Evolutionary conservation across 495 filamentous ascomycete genomes (phyloP).

Genomic region (Aspergillus hancockii): DNA sequence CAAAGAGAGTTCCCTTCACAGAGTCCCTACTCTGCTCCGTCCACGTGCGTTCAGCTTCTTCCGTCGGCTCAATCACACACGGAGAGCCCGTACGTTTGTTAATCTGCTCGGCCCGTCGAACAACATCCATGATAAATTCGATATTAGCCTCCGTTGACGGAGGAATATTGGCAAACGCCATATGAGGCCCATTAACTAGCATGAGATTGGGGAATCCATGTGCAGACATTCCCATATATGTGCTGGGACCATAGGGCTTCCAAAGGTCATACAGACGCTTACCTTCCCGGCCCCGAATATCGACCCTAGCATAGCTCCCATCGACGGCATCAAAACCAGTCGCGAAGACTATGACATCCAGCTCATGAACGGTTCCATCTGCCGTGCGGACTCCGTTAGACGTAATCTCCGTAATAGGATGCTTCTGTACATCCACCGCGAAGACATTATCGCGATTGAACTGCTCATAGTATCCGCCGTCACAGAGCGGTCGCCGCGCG

Average conservation of each 20-base stretch:
- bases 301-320: constrained; percentile 39
- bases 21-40: constrained; percentile 32
- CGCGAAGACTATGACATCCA: constrained; percentile 50
- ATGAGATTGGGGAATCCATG: constrained; percentile 34
- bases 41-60: constrained; percentile 48
- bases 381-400: constrained; percentile 43
- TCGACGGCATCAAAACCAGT: constrained; percentile 56
- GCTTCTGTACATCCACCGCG: constrained; percentile 15
- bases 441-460: constrained; percentile 25
- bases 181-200: constrained; percentile 43
- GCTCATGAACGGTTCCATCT: constrained; percentile 40
- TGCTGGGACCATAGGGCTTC: constrained; percentile 37
- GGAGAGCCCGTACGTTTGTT: constrained; percentile 19
- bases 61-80: constrained; percentile 38
- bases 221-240: constrained; percentile 44
- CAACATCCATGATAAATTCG: constrained; percentile 12
- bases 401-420: constrained; percentile 44
- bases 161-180: constrained; percentile 48
- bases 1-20: constrained; percentile 42
- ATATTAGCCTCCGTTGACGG: constrained; percentile 45
- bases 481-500: constrained; percentile 20
- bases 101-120: constrained; percentile 28
- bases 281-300: constrained; percentile 28
- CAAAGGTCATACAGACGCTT: constrained; percentile 43
- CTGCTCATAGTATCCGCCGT: constrained; percentile 31